Evolutionary conservation across 805 yeast species (phyloP).

Genomic region (Pichia eremophila): DNA sequence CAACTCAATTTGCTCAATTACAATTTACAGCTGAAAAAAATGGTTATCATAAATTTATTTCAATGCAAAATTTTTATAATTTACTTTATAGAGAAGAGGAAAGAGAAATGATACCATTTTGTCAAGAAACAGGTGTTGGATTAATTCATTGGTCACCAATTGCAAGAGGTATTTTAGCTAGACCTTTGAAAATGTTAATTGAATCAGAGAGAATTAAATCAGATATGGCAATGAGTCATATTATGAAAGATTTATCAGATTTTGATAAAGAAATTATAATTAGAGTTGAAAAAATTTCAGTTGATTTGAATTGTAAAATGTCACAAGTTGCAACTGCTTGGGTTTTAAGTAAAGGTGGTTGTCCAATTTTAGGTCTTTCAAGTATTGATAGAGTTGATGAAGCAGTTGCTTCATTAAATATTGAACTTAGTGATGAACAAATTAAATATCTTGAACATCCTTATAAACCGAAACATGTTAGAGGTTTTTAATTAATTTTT

Average conservation of each 20-base stretch:
- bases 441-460: slow-evolving; percentile 29
- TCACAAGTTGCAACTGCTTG: slow-evolving; percentile 46
- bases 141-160: slow-evolving; percentile 55
- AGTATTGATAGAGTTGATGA: slow-evolving; percentile 42
- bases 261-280: slow-evolving; percentile 29
- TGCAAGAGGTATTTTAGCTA: slow-evolving; percentile 35
- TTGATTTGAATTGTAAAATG: slow-evolving; percentile 40
- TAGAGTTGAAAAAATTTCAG: slow-evolving; percentile 49
- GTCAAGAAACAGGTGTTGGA: slow-evolving; percentile 43
- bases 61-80: slow-evolving; percentile 50
- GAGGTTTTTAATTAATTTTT: slow-evolving; percentile 2
- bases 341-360: slow-evolving; percentile 40
- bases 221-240: slow-evolving; percentile 16
- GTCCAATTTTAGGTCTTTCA: slow-evolving; percentile 52
- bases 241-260: slow-evolving; percentile 12
- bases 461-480: slow-evolving; percentile 13
- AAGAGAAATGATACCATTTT: slow-evolving; percentile 47
- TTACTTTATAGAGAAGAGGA: slow-evolving; percentile 53
- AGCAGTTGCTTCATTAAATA: slow-evolving; percentile 32
- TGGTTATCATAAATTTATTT: slow-evolving; percentile 48
- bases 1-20: slow-evolving; percentile 41
- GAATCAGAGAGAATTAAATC: slow-evolving; percentile 25
- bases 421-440: slow-evolving; percentile 32
- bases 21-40: slow-evolving; percentile 47
- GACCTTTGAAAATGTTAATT: slow-evolving; percentile 1